These are phyloP conservation scores for Vicia sativa DNA, from an alignment of 306 rosid genomes.

Conservation along the genomic window DNA sequence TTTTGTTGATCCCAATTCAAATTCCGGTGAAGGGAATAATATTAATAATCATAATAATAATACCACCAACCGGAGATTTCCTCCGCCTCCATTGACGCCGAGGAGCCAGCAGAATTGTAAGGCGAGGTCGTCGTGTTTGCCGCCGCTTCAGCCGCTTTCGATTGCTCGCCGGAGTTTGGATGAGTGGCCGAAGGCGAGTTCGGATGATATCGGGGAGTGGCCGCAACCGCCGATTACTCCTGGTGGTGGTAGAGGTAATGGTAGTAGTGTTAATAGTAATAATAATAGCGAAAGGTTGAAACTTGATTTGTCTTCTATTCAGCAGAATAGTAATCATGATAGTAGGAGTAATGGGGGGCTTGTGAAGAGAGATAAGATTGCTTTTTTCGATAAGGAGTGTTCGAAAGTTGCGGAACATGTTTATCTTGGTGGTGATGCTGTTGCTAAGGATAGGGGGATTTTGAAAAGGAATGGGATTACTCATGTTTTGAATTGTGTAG, in stretches of 20 bases:
- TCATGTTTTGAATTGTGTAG: conserved; percentile 93
- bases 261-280: background rate
- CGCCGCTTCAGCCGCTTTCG: conserved; percentile 91
- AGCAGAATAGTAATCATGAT: conserved; percentile 64
- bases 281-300: conserved; percentile 83
- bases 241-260: conserved; percentile 49
- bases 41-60: no score
- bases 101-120: conserved; percentile 89
- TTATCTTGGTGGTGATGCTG: conserved; percentile 99
- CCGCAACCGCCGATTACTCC: conserved; percentile 92
- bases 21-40: conserved; percentile 39
- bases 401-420: conserved; percentile 94
- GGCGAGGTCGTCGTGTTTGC: conserved; percentile 80
- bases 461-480: conserved; percentile 87
- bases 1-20: conserved; percentile 60
- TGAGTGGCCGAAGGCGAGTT: conserved; percentile 98
- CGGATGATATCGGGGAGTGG: conserved; percentile 99
- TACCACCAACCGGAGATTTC: conserved; percentile 52
- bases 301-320: conserved; percentile 93
- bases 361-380: conserved; percentile 96
- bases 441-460: conserved; percentile 88
- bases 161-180: conserved; percentile 93
- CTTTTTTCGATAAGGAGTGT: conserved; percentile 94
- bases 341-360: conserved; percentile 65
- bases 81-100: conserved; percentile 84